Conservation (phyloP, 2,329 filamentous ascomycete species). For the Aspergillus caelatus region DNA sequence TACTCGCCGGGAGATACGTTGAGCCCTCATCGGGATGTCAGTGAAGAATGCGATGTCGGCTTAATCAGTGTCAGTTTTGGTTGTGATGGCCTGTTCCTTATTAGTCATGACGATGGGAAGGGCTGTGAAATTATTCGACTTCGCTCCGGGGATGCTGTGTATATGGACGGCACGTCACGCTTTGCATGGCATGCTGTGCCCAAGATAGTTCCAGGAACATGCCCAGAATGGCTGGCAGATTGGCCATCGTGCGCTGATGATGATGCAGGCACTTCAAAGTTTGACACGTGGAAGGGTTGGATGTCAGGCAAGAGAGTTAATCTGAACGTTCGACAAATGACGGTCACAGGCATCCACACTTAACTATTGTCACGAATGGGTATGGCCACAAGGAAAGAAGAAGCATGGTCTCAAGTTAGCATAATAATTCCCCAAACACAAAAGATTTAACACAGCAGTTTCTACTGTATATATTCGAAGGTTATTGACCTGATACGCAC, state of each 20-base stretch:
- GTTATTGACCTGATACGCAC: background rate
- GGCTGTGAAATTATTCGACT: conserved; percentile 61
- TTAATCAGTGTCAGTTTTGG: conserved; percentile 86
- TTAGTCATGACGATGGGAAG: conserved; percentile 63
- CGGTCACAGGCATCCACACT: background rate
- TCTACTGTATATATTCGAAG: background rate
- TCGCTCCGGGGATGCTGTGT: conserved; percentile 83
- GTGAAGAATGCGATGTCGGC: conserved; percentile 76
- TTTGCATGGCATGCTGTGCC: conserved; percentile 97
- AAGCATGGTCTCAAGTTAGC: background rate
- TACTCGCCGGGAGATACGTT: conserved; percentile 90
- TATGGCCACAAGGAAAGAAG: too few relatives aligned
- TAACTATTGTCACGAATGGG: background rate
- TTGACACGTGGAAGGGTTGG: conserved; percentile 78
- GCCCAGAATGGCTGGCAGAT: conserved; percentile 70
- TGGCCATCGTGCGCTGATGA: conserved; percentile 65
- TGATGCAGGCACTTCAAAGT: conserved; percentile 46
- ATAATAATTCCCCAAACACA: background rate
- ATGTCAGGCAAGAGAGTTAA: conserved; percentile 88
- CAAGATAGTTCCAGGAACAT: conserved; percentile 78
- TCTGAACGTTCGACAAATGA: conserved; percentile 88
- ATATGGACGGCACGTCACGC: conserved; percentile 79
- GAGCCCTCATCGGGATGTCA: conserved; percentile 91
- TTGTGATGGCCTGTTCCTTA: conserved; percentile 87
- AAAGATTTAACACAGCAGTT: background rate